phyloP scores from a whole-genome alignment of 306 rosid species.

The Pyrus pyrifolia region DNA sequence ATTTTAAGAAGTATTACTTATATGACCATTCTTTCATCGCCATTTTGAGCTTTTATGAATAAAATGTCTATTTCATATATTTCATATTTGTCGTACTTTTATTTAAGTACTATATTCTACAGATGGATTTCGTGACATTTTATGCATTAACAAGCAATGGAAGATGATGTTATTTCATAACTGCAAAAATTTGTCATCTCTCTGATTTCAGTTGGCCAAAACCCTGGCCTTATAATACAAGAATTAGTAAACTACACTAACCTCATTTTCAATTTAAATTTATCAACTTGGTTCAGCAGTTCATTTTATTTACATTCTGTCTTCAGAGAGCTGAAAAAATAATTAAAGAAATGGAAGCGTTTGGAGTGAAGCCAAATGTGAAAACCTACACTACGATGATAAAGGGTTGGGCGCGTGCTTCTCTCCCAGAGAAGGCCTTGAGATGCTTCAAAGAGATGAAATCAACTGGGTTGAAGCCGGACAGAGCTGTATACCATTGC shows the following conservation, averaged over 20 bases:
- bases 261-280: background rate
- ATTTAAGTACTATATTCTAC: background rate
- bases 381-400: conserved; percentile 84
- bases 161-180: background rate
- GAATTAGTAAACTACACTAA: background rate
- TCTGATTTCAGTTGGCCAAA: background rate
- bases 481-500: conserved; percentile 93
- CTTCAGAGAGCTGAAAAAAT: conserved; percentile 66
- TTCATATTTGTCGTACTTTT: background rate
- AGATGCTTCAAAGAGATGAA: conserved; percentile 83
- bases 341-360: conserved; percentile 67
- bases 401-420: conserved; percentile 94
- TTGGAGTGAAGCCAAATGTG: conserved; percentile 77
- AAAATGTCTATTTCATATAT: background rate
- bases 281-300: conserved; percentile 1
- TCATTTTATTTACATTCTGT: background rate
- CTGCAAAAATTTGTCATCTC: background rate
- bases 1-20: background rate
- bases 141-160: background rate
- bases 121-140: background rate
- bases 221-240: background rate
- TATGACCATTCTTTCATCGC: background rate
- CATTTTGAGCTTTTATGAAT: background rate
- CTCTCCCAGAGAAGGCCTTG: conserved; percentile 89
- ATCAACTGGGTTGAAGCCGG: conserved; percentile 71